Conservation (phyloP, 2,329 filamentous ascomycete genomes). For the Thermomyces lanuginosus region DNA sequence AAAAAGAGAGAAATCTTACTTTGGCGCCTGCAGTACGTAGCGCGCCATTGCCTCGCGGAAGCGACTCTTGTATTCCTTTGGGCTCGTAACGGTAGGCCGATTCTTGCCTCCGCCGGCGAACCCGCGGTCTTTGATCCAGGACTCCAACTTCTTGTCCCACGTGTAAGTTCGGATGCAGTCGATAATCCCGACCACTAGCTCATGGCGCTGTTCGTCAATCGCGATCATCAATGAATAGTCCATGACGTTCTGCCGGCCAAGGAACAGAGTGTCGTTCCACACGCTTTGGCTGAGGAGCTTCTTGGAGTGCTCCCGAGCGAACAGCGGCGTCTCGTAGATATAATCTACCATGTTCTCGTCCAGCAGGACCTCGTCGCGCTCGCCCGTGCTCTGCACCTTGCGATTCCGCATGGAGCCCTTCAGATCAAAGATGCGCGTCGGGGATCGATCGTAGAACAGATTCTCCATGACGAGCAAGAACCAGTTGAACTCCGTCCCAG, state of each 20-base stretch:
- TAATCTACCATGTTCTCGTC: constrained; percentile 99
- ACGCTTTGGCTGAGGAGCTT: constrained; percentile 81
- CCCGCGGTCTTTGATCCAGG: constrained; percentile 95
- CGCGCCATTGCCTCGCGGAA: constrained; percentile 95
- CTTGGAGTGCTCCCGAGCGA: constrained; percentile 89
- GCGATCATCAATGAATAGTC: constrained; percentile 98
- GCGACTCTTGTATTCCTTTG: constrained; percentile 90
- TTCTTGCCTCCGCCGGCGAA: constrained; percentile 65
- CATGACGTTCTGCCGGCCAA: constrained; percentile 94
- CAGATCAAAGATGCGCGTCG: constrained; percentile 81
- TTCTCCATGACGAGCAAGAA: constrained; percentile 96
- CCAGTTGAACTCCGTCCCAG: constrained; percentile 84
- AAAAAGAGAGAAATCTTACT: constrained; percentile 17
- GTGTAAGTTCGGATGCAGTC: constrained; percentile 98
- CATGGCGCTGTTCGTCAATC: constrained; percentile 75
- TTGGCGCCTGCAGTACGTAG: constrained; percentile 43
- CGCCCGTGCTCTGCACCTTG: constrained; percentile 87
- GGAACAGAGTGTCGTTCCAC: constrained; percentile 93
- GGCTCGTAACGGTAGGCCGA: constrained; percentile 86
- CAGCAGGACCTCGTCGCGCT: constrained; percentile 87
- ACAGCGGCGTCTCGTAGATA: constrained; percentile 92
- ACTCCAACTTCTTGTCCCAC: constrained; percentile 99
- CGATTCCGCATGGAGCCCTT: constrained; percentile 98
- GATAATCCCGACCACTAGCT: constrained; percentile 93
- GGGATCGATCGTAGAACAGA: constrained; percentile 84